phyloP scores from a whole-genome alignment of 768 basidiomycete genomes.

The Agrocybe pediades region DNA sequence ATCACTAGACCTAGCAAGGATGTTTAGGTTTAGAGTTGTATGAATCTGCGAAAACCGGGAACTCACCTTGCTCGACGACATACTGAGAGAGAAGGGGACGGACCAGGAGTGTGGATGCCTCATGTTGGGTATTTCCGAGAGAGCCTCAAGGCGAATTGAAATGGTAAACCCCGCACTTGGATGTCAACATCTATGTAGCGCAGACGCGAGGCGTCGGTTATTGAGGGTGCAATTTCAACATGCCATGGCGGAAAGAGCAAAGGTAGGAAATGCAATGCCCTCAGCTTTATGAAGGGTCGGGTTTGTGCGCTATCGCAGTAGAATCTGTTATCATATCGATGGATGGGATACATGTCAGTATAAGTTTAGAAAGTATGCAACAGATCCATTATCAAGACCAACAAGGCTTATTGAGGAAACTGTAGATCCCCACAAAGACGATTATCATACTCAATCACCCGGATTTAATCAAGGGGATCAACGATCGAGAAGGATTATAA shows the following conservation, averaged over 20 bases:
- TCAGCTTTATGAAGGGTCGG: constrained; percentile 10
- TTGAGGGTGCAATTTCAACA: constrained; percentile 10
- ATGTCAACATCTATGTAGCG: background rate
- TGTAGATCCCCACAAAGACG: constrained; percentile 2
- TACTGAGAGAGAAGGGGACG: background rate
- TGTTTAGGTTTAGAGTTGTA: constrained; percentile 16
- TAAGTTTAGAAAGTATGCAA: background rate
- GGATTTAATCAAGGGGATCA: constrained; percentile 2
- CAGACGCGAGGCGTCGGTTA: background rate
- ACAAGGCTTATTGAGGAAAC: background rate
- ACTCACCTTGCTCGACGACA: background rate
- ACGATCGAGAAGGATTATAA: constrained; percentile 9
- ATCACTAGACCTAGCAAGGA: constrained; percentile 7
- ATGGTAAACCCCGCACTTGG: background rate
- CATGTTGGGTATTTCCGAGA: constrained; percentile 5
- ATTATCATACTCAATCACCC: constrained; percentile 21
- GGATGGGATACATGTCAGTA: constrained; percentile 14
- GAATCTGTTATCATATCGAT: constrained; percentile 22
- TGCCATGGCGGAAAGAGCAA: constrained; percentile 12
- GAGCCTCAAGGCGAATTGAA: constrained; percentile 3
- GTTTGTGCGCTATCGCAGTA: constrained; percentile 8
- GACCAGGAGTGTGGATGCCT: background rate
- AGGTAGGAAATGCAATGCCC: background rate
- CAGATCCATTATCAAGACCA: background rate
- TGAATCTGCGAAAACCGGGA: constrained; percentile 11